phyloP scores from a whole-genome alignment of 1,139 yeast genomes.

The Kurtzmaniella quercitrusa region DNA sequence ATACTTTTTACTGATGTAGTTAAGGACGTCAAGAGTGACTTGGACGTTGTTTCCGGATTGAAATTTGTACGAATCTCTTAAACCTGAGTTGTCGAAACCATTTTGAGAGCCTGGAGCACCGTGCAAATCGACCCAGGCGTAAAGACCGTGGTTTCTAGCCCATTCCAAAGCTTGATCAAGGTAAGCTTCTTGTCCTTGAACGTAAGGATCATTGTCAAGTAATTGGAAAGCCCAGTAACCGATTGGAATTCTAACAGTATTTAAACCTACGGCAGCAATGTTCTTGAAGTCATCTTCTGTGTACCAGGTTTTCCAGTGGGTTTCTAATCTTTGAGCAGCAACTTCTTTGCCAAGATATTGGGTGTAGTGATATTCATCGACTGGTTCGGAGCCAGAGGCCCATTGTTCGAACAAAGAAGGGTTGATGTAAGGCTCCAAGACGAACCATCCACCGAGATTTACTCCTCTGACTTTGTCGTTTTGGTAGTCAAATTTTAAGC shows the following conservation, averaged over 20 bases:
- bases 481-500: constrained; percentile 41
- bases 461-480: constrained; percentile 65
- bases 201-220: constrained; percentile 74
- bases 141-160: constrained; percentile 59
- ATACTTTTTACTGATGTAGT: constrained; percentile 51
- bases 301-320: constrained; percentile 81
- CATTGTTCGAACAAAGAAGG: constrained; percentile 65
- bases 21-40: constrained; percentile 49
- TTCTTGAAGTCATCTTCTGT: constrained; percentile 66
- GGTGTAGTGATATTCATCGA: constrained; percentile 80
- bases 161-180: constrained; percentile 74
- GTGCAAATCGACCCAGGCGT: constrained; percentile 90
- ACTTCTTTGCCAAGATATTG: constrained; percentile 56
- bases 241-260: constrained; percentile 84
- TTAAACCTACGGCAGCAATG: constrained; percentile 67
- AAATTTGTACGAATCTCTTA: constrained; percentile 62
- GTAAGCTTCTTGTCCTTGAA: constrained; percentile 74
- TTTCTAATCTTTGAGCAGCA: constrained; percentile 47
- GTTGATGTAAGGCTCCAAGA: constrained; percentile 77
- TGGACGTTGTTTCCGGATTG: constrained; percentile 49
- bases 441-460: constrained; percentile 91
- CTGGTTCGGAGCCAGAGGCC: constrained; percentile 49
- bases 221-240: constrained; percentile 93
- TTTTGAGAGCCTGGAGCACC: constrained; percentile 98
- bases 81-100: constrained; percentile 94